phyloP scores from a whole-genome alignment of 257 asterid genomes.

The Capsicum rhomboideum region DNA sequence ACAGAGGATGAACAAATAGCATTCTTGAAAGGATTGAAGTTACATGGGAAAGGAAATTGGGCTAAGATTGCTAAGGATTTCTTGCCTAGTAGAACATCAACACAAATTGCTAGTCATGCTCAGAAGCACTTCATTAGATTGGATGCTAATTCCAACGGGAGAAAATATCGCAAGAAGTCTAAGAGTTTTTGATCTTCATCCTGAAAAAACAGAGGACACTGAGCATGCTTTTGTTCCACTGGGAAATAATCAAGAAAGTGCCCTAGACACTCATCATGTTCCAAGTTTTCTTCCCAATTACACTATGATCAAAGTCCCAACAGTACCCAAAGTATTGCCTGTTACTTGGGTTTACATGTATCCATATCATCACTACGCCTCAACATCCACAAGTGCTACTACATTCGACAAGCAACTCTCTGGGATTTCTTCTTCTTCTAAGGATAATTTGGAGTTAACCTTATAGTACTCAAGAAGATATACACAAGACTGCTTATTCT shows the following conservation, averaged over 20 bases:
- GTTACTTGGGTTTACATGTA: not conserved
- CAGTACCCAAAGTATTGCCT: not conserved
- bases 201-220: not conserved
- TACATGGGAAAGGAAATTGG: not conserved
- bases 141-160: not conserved
- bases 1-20: not conserved
- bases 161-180: not conserved
- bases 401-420: not conserved
- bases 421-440: not conserved
- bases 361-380: not conserved
- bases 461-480: not conserved
- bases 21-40: not conserved
- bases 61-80: not conserved
- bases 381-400: not conserved
- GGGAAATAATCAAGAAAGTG: not conserved
- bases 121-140: not conserved
- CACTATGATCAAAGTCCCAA: not conserved
- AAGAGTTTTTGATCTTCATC: not conserved
- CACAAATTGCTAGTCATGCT: not conserved
- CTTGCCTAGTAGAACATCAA: not conserved
- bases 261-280: not conserved
- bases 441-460: not conserved
- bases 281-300: not conserved
- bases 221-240: not conserved
- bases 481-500: not conserved